Base-by-base conservation (phyloP, 2,329 filamentous ascomycete genomes). In the Ophiostoma australiae region DNA sequence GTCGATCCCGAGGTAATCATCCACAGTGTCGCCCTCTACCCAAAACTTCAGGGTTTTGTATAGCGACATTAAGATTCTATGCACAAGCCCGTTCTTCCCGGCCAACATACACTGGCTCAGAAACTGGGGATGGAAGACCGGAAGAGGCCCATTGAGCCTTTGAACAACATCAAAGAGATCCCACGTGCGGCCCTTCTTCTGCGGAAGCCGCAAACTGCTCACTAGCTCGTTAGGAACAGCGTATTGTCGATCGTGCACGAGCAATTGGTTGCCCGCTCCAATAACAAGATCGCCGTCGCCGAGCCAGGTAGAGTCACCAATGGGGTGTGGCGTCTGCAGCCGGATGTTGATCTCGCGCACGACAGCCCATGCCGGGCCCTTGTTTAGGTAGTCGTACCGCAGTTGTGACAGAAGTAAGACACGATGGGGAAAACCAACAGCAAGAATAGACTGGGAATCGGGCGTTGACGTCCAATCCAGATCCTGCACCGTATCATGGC, bases 381-480 rank as follows among this genome's bases (percentile, higher is more conserved):
- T 90, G 76, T 94, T 93, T 23, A 97, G 84, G 77, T 97, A 97
- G 79, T 97, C 93, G 77, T 95, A 97, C 15, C 94, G 90, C 81
- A 97, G 89, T 77, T 97, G 93, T 6, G 91, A 90, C 35, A 97
- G 85, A 2, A 97, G 84, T 39, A 96, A 81, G 5, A 97, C 90
- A 71, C 91, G 88, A 74, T 94, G 91, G n/a, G 90, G 90, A 77
- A 97, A 97, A 0, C 94, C 93, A n/a, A 97, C 92, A 0, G 94
- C 92, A 27, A 97, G 83, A 70, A 97, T 93, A 0, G 92, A 94
- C 77, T 97, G 93, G 68, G 89, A 89, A 78, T 97, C 92, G 0
- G 93, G 93, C 0, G 94, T 97, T 3, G 92, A 94, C 0, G 93
- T 94, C 94, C 94, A 97, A 78, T 97, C 93, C 15, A 97, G 86